These are phyloP conservation scores for Nothopassalora personata DNA, from an alignment of 2,329 filamentous ascomycete genomes.

Conservation along the genomic window DNA sequence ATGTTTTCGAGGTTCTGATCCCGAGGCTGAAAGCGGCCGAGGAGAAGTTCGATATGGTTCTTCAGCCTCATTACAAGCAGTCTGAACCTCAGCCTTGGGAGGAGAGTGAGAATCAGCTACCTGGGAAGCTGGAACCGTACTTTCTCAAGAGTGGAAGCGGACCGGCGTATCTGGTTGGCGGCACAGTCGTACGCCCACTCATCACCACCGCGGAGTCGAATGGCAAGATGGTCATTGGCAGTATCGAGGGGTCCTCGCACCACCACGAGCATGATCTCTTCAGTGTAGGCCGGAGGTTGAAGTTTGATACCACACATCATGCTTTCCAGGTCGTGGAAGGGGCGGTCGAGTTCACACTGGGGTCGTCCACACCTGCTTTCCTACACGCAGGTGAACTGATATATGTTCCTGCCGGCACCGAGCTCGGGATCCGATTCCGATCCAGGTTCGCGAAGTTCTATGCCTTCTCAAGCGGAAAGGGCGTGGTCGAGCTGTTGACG, in stretches of 20 bases:
- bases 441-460: slow-evolving; percentile 46
- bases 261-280: slow-evolving; percentile 36
- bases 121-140: slow-evolving; percentile 41
- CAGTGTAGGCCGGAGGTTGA: slow-evolving; percentile 30
- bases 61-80: slow-evolving; percentile 45
- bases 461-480: slow-evolving; percentile 47
- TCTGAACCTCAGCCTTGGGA: slow-evolving; percentile 44
- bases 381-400: slow-evolving; percentile 47
- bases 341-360: slow-evolving; percentile 39
- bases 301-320: slow-evolving; percentile 48
- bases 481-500: slow-evolving; percentile 44
- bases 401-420: slow-evolving; percentile 44
- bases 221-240: slow-evolving; percentile 50
- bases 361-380: slow-evolving; percentile 30
- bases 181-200: slow-evolving; percentile 46
- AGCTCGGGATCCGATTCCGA: slow-evolving; percentile 42
- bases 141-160: slow-evolving; percentile 50
- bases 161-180: slow-evolving; percentile 43
- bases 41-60: slow-evolving; percentile 53
- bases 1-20: slow-evolving; percentile 47
- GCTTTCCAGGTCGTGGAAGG: slow-evolving; percentile 49
- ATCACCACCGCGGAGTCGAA: slow-evolving; percentile 45
- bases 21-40: slow-evolving; percentile 53
- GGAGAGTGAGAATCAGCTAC: slow-evolving; percentile 38
- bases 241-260: slow-evolving; percentile 43